Conservation (phyloP, 805 yeast species). For the Millerago galiae region DNA sequence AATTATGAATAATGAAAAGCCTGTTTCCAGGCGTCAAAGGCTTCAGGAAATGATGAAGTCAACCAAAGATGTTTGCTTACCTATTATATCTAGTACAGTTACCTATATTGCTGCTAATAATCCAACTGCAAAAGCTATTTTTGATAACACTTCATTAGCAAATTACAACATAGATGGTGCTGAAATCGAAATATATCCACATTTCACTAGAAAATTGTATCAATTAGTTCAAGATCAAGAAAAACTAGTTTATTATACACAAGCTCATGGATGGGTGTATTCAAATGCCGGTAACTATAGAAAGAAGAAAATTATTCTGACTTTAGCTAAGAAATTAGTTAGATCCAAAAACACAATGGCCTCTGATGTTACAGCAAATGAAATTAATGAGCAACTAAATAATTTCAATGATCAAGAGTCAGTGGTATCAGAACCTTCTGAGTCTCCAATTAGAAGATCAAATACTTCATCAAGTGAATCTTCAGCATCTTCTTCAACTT, state of each 20-base stretch:
- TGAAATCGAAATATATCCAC: conserved; percentile 52
- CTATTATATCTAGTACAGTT: conserved; percentile 41
- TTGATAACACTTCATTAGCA: background rate
- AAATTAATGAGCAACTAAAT: conserved; percentile 33
- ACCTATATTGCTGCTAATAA: conserved; percentile 23
- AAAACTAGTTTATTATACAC: conserved; percentile 40
- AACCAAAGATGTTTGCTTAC: conserved; percentile 54
- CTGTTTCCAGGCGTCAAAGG: conserved; percentile 34
- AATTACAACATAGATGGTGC: conserved; percentile 34
- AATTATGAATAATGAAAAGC: background rate
- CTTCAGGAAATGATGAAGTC: conserved; percentile 45
- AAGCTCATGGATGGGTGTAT: conserved; percentile 64
- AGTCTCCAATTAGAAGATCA: background rate
- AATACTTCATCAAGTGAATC: conserved; percentile 6
- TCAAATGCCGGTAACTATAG: conserved; percentile 67
- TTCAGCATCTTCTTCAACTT: conserved; percentile 6
- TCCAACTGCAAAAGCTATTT: no score
- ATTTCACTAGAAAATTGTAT: conserved; percentile 35
- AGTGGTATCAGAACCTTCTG: background rate
- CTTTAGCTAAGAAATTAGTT: conserved; percentile 63
- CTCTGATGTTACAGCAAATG: conserved; percentile 24
- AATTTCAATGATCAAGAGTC: conserved; percentile 9
- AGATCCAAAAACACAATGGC: conserved; percentile 27
- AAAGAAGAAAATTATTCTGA: conserved; percentile 61
- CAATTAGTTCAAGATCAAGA: background rate